These are phyloP conservation scores for Solanum piurae DNA, from an alignment of 257 asterid genomes.

Conservation along the genomic window DNA sequence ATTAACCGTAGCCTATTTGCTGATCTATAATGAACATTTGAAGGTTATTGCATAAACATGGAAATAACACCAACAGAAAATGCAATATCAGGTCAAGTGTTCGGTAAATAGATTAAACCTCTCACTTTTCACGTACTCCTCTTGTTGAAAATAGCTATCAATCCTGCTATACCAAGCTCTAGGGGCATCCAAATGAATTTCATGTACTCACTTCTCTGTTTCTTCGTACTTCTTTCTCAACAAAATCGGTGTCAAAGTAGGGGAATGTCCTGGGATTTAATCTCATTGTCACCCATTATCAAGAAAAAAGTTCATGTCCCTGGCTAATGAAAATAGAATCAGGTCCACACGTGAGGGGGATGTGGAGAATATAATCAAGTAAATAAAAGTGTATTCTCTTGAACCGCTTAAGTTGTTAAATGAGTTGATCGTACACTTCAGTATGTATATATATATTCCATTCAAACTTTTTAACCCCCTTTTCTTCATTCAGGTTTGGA, in stretches of 20 bases:
- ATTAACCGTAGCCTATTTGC: too few species aligned
- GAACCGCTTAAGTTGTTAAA: not conserved
- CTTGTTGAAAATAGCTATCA: not conserved
- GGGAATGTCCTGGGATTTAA: not conserved
- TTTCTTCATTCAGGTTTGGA: constrained; percentile 47
- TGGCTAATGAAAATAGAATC: not conserved
- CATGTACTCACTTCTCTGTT: not conserved
- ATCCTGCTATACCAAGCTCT: not conserved
- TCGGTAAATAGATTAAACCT: too few species aligned
- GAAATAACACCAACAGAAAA: too few species aligned
- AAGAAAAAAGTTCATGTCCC: not conserved
- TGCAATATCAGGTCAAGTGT: too few species aligned
- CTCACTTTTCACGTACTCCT: not conserved
- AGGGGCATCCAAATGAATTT: not conserved
- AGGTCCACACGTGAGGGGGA: not conserved
- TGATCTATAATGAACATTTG: too few species aligned
- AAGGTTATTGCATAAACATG: too few species aligned
- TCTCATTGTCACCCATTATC: not conserved
- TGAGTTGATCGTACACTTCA: not conserved
- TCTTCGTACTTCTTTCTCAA: not conserved
- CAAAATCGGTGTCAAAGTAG: not conserved
- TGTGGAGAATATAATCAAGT: not conserved
- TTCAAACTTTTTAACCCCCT: not conserved
- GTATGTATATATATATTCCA: too few species aligned
- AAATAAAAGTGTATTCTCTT: not conserved